A percentile compares a stretch with the other conserved stretches of the same genome.
Conservation (phyloP, 768 basidiomycete species). For the Hydnum rufescens region DNA sequence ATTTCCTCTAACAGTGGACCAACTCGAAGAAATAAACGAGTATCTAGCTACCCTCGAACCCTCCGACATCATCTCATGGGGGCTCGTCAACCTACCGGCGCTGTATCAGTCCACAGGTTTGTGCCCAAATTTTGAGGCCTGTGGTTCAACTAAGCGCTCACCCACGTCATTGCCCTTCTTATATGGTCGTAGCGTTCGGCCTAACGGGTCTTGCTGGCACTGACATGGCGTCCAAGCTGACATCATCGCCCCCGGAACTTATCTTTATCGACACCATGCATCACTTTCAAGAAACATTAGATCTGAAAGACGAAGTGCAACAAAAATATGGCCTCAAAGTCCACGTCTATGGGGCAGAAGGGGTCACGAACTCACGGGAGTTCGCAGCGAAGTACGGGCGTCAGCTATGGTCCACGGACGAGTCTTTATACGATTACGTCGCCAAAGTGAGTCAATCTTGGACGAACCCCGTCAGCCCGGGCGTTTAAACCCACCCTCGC, state of each 20-base stretch:
- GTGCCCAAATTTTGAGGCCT: not conserved
- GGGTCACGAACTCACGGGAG: slow-evolving; percentile 40
- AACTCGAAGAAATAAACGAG: slow-evolving; percentile 50
- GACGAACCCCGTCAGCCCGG: not conserved
- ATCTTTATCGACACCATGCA: slow-evolving; percentile 96
- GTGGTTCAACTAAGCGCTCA: not conserved
- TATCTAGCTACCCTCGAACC: slow-evolving; percentile 54
- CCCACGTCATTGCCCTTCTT: not conserved
- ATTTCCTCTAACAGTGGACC: too few relatives aligned
- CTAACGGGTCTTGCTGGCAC: slow-evolving; percentile 84
- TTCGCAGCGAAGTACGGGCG: slow-evolving; percentile 69
- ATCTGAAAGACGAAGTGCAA: slow-evolving; percentile 68
- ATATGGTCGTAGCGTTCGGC: slow-evolving; percentile 49
- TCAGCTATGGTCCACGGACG: slow-evolving; percentile 73
- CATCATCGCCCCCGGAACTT: slow-evolving; percentile 47
- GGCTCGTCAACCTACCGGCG: slow-evolving; percentile 51
- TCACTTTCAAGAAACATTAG: slow-evolving; percentile 87
- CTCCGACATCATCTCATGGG: slow-evolving; percentile 76
- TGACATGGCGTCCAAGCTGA: slow-evolving; percentile 83
- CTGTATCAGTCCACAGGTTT: slow-evolving; percentile 66
- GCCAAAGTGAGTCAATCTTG: slow-evolving; percentile 47
- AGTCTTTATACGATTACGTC: slow-evolving; percentile 70
- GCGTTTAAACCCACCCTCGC: not conserved
- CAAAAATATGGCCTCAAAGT: slow-evolving; percentile 51
- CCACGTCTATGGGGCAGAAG: slow-evolving; percentile 60